Evolutionary conservation across 1,139 yeast species (phyloP).

Genomic region (Saccharomyces hybrid): DNA sequence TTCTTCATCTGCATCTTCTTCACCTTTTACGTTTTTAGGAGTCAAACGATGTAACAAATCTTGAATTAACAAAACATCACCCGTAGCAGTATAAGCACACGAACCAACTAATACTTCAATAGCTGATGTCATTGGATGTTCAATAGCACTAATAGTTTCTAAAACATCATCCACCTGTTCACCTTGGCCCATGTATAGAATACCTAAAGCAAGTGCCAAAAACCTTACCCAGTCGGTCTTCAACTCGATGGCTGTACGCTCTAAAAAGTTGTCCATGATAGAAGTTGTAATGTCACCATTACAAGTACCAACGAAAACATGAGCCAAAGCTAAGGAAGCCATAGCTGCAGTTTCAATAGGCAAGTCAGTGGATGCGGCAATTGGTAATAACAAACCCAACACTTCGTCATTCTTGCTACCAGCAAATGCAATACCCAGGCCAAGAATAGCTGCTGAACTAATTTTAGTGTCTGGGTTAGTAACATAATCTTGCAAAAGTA

Average conservation of each 20-base stretch:
- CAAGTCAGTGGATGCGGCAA: slow-evolving; percentile 70
- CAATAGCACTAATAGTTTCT: slow-evolving; percentile 91
- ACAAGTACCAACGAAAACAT: slow-evolving; percentile 91
- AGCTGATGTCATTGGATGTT: slow-evolving; percentile 86
- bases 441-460: slow-evolving; percentile 77
- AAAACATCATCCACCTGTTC: slow-evolving; percentile 93
- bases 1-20: slow-evolving; percentile 41
- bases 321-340: slow-evolving; percentile 90
- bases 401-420: slow-evolving; percentile 89
- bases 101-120: slow-evolving; percentile 85
- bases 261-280: slow-evolving; percentile 81
- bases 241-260: slow-evolving; percentile 70
- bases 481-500: slow-evolving; percentile 77
- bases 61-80: slow-evolving; percentile 93
- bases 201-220: slow-evolving; percentile 86
- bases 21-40: slow-evolving; percentile 42
- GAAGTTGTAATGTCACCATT: slow-evolving; percentile 91
- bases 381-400: slow-evolving; percentile 68
- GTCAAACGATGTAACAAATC: slow-evolving; percentile 84
- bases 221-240: slow-evolving; percentile 83
- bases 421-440: slow-evolving; percentile 91
- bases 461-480: slow-evolving; percentile 45
- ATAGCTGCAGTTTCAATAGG: slow-evolving; percentile 75
- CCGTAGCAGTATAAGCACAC: slow-evolving; percentile 96
- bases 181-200: slow-evolving; percentile 87